phyloP scores from a whole-genome alignment of 768 basidiomycete species.

The Sporobolomyces phaffii region DNA sequence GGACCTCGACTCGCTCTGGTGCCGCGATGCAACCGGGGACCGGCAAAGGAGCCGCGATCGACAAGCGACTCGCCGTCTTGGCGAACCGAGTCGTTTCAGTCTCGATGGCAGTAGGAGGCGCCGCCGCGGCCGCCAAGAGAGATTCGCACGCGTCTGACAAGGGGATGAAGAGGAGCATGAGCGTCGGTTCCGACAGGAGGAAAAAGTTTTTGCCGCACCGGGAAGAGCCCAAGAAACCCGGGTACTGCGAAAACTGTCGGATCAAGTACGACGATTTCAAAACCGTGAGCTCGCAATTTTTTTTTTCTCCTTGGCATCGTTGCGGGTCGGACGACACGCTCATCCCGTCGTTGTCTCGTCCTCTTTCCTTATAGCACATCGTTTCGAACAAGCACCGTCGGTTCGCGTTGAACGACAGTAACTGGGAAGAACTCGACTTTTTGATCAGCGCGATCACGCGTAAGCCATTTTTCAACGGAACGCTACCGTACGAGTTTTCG shows the following conservation, averaged over 20 bases:
- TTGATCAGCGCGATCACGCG: conserved; percentile 62
- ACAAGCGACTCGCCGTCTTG: conserved; percentile 42
- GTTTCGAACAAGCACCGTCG: conserved; percentile 66
- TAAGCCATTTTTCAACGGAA: no score
- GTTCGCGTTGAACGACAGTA: conserved; percentile 68
- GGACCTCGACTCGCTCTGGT: conserved; percentile 42
- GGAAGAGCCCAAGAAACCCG: conserved; percentile 82
- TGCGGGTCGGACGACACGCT: no score
- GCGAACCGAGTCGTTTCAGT: conserved; percentile 38
- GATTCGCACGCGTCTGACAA: conserved; percentile 54
- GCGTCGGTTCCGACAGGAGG: conserved; percentile 39
- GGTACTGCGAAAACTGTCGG: conserved; percentile 96
- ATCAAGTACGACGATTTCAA: conserved; percentile 81
- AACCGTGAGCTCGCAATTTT: conserved; percentile 53
- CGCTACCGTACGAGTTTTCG: no score
- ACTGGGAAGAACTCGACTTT: conserved; percentile 72
- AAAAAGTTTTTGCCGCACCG: conserved; percentile 26
- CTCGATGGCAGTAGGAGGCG: conserved; percentile 11
- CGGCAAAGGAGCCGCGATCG: conserved; percentile 28
- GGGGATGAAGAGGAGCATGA: conserved; percentile 40
- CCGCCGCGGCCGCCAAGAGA: conserved; percentile 36
- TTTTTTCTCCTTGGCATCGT: no score
- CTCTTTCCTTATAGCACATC: conserved; percentile 58
- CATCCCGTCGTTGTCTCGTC: neutral
- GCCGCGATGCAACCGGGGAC: conserved; percentile 17